Base-by-base conservation (phyloP, 345 rosid species). In the Clausena lansium region DNA sequence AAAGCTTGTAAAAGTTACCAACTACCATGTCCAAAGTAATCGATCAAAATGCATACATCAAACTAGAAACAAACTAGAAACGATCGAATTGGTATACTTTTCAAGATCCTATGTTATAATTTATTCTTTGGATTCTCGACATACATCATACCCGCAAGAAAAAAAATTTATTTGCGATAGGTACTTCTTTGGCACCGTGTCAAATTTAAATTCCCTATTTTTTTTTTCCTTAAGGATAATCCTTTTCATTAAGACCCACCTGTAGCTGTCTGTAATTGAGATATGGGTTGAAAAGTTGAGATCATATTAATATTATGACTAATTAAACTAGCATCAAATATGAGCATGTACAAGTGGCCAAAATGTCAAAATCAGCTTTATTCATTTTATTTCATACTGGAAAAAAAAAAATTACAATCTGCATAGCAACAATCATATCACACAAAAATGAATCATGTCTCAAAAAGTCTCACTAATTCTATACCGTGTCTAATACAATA, bases 401-500 rank as follows among this genome's bases (percentile, higher is more conserved):
- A 19, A n/a, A 77, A 45, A 78, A 24, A 38, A 55, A 64, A 60
- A 32, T 15, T 2, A 45, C 70, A 78, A 82, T 74, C 64, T 47
- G 22, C 61, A 47, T 66, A 75, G 32, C 58, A 79, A 76, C 32
- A 25, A 27, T 32, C 6, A 17, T 55, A 74, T 70, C 25, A 59
- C 41, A 74, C 24, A 70, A 65, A 76, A 79, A 85, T 67, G 74
- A 82, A 85, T 82, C 69, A 63, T 10, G 22, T 59, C 11, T 22
- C 61, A 25, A 30, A 30, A 77, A 47, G 35, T n/a, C 71, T 38
- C 22, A 69, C 71, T 30, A 45, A 38, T 50, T 22, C 45, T 77
- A 39, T 38, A 64, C 47, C n/a, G 66, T 27, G 61, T 70, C 80
- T 85, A 87, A 32, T 71, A 84, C 82, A 83, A 76, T 8, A 89